Percentiles rank a stretch among this genome's conserved stretches.
phyloP scores from a whole-genome alignment of 768 basidiomycete species.

The Trametes cubensis region DNA sequence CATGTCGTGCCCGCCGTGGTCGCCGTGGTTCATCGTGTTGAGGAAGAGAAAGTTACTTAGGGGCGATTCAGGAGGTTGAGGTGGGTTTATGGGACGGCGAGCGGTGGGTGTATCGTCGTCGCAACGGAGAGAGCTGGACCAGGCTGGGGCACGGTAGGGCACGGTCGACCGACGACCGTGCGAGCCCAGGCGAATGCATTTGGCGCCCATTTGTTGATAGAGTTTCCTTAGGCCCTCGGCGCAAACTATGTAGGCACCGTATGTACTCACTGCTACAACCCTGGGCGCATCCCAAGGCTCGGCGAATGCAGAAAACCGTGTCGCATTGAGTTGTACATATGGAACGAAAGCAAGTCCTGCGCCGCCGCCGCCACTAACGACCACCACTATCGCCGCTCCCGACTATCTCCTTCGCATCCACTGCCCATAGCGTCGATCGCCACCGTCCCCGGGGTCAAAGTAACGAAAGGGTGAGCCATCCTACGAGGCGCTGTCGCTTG shows the following conservation, averaged over 20 bases:
- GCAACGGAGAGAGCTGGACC: neutral
- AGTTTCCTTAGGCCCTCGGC: no score
- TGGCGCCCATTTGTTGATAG: no score
- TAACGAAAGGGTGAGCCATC: neutral
- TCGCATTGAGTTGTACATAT: conserved; percentile 21
- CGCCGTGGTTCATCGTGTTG: conserved; percentile 37
- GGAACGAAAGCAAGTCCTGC: conserved; percentile 20
- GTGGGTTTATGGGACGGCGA: neutral
- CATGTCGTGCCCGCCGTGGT: conserved; percentile 49
- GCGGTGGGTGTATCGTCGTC: neutral
- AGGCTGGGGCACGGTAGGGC: neutral
- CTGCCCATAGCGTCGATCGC: neutral
- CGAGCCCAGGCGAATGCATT: neutral
- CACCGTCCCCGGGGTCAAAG: no score
- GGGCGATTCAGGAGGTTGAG: neutral
- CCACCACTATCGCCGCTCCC: neutral
- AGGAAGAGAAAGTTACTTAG: neutral
- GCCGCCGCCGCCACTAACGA: neutral
- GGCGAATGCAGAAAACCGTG: neutral
- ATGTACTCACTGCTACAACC: no score
- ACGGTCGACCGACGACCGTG: conserved; percentile 8
- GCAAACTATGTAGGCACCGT: no score
- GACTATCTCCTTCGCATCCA: neutral
- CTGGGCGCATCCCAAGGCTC: no score
- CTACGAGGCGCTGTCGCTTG: conserved; percentile 11